Evolutionary conservation across 2,329 filamentous ascomycete species (phyloP).

Genomic region (Hymenoscyphus fructigenus): DNA sequence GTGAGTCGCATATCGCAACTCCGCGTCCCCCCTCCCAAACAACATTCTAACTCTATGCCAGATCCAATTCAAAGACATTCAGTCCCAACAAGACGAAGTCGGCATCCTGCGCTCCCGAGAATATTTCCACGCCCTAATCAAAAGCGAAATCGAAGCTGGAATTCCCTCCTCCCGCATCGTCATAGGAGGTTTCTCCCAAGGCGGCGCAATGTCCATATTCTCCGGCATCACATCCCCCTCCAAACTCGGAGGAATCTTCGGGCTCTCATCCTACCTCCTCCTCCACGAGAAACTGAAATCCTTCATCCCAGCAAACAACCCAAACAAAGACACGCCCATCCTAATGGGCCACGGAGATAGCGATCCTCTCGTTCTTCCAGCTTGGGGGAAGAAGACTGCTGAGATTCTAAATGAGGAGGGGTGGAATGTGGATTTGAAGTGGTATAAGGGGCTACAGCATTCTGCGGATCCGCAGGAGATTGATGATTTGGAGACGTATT

Average conservation of each 20-base stretch:
- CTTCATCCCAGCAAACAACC: constrained; percentile 52
- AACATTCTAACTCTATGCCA: constrained; percentile 20
- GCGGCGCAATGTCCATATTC: constrained; percentile 83
- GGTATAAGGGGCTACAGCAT: constrained; percentile 67
- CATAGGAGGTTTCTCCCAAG: constrained; percentile 82
- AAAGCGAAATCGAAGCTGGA: constrained; percentile 75
- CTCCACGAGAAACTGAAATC: constrained; percentile 64
- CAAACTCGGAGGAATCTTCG: constrained; percentile 86
- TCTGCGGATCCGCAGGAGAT: constrained; percentile 77
- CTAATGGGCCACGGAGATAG: constrained; percentile 85
- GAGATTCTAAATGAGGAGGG: constrained; percentile 67
- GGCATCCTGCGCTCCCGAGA: constrained; percentile 73
- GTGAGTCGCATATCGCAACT: constrained; percentile 21
- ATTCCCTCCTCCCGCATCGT: constrained; percentile 83
- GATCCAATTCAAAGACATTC: constrained; percentile 46
- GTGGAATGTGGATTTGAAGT: constrained; percentile 71
- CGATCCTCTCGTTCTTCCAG: constrained; percentile 70
- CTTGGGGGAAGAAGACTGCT: constrained; percentile 67
- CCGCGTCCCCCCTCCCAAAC: not conserved
- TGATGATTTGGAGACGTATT: constrained; percentile 70
- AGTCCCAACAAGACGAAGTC: constrained; percentile 60
- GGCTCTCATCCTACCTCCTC: constrained; percentile 78
- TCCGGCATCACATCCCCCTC: constrained; percentile 69
- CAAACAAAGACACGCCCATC: constrained; percentile 76
- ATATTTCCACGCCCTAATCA: constrained; percentile 78